A percentile compares a stretch with the other conserved stretches of the same genome.
phyloP scores from a whole-genome alignment of 306 rosid species.

The Ceratonia siliqua region DNA sequence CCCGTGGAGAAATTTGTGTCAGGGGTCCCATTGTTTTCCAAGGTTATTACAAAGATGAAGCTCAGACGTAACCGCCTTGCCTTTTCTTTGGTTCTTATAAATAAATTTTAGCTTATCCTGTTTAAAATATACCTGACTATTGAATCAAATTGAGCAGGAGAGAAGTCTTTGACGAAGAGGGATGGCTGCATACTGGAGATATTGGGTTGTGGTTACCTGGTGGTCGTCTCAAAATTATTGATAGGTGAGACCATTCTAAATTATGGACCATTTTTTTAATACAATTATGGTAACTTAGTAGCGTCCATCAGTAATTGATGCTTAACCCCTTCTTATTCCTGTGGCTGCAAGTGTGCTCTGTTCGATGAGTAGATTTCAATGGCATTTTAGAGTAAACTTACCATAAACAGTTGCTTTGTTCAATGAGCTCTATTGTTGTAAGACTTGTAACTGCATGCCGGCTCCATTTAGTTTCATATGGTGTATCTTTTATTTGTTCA shows the following conservation, averaged over 20 bases:
- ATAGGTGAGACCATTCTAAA: conserved; percentile 60
- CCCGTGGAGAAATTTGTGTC: conserved; percentile 98
- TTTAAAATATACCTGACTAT: conserved; percentile 31
- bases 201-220: conserved; percentile 87
- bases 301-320: background rate
- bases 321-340: conserved; percentile 1
- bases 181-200: conserved; percentile 98
- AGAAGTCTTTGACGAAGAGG: conserved; percentile 86
- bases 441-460: conserved; percentile 15
- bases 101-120: conserved; percentile 16
- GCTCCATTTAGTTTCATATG: conserved; percentile 19
- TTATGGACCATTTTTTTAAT: background rate
- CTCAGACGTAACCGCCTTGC: conserved; percentile 69
- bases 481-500: background rate
- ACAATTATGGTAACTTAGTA: background rate
- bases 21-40: conserved; percentile 90
- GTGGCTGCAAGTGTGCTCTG: conserved; percentile 1
- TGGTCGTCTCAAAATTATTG: conserved; percentile 94
- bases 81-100: conserved; percentile 37
- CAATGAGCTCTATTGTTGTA: conserved; percentile 8
- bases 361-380: conserved; percentile 25
- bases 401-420: conserved; percentile 18
- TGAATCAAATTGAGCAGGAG: conserved; percentile 63
- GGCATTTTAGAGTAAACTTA: conserved; percentile 17
- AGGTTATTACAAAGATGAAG: conserved; percentile 93